A percentile compares a stretch with the other conserved stretches of the same genome.
phyloP scores from a whole-genome alignment of 495 filamentous ascomycete genomes.

The Clohesyomyces aquaticus region DNA sequence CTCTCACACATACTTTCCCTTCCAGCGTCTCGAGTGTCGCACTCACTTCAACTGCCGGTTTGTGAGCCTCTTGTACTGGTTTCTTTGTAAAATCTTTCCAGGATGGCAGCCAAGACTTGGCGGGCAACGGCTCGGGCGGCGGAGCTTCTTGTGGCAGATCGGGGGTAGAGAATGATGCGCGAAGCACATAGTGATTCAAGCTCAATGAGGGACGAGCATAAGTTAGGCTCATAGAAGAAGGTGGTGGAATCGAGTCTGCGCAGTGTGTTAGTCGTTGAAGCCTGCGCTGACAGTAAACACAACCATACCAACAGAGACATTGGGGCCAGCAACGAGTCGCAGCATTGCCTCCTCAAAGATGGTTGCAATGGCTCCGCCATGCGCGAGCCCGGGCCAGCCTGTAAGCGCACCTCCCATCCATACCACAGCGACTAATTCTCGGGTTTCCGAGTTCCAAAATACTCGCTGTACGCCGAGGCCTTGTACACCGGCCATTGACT shows the following conservation, averaged over 20 bases:
- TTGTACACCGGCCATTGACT: constrained; percentile 37
- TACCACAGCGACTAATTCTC: constrained; percentile 58
- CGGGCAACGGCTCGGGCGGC: constrained; percentile 24
- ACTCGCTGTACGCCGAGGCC: constrained; percentile 43
- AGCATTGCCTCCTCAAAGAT: constrained; percentile 68
- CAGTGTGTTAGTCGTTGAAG: neutral
- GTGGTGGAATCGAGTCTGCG: constrained; percentile 29
- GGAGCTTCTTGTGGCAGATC: constrained; percentile 25
- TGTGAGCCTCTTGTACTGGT: constrained; percentile 14
- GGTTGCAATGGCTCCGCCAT: constrained; percentile 75
- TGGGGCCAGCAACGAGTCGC: constrained; percentile 47
- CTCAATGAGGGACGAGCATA: constrained; percentile 64
- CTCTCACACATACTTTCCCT: constrained; percentile 65
- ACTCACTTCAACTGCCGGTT: constrained; percentile 25
- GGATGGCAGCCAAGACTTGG: constrained; percentile 30
- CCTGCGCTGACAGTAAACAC: constrained; percentile 43
- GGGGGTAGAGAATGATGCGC: constrained; percentile 49
- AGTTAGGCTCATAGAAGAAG: constrained; percentile 58
- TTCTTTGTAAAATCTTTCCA: constrained; percentile 38
- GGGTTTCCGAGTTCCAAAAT: constrained; percentile 58
- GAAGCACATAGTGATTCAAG: constrained; percentile 66
- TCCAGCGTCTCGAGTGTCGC: constrained; percentile 51
- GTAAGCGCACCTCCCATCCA: constrained; percentile 65
- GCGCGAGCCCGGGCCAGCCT: constrained; percentile 77
- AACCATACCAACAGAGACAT: constrained; percentile 23